Evolutionary conservation across 805 yeast genomes (phyloP).

Genomic region (Metschnikowia lochheadii): DNA sequence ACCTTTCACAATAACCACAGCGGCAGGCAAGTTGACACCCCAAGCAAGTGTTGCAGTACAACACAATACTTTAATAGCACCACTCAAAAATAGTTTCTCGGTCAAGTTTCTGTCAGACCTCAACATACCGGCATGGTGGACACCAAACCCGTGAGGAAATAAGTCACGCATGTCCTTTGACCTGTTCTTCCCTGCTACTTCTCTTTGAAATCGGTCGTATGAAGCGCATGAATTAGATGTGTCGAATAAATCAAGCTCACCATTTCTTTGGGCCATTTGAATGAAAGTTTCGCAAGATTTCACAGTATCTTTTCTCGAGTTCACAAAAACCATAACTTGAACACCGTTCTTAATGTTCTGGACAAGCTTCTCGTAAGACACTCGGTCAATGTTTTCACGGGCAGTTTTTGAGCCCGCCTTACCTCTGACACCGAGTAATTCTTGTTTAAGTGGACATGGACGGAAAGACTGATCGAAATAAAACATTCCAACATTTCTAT

Average conservation of each 20-base stretch:
- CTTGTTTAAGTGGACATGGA: slow-evolving; percentile 90
- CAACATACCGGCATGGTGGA: slow-evolving; percentile 97
- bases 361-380: slow-evolving; percentile 70
- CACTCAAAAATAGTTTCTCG: slow-evolving; percentile 80
- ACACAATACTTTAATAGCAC: slow-evolving; percentile 83
- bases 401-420: slow-evolving; percentile 74
- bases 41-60: slow-evolving; percentile 98
- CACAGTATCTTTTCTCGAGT: slow-evolving; percentile 88
- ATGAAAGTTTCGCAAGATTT: slow-evolving; percentile 75
- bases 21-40: slow-evolving; percentile 99
- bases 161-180: slow-evolving; percentile 79
- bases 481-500: slow-evolving; percentile 86
- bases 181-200: slow-evolving; percentile 61
- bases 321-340: slow-evolving; percentile 96
- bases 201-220: slow-evolving; percentile 51
- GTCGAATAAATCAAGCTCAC: slow-evolving; percentile 57
- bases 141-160: slow-evolving; percentile 78
- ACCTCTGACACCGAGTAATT: slow-evolving; percentile 80
- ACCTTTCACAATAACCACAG: slow-evolving; percentile 93
- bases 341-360: slow-evolving; percentile 65
- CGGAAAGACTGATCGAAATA: slow-evolving; percentile 90
- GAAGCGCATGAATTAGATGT: slow-evolving; percentile 40
- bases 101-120: slow-evolving; percentile 85
- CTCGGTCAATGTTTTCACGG: slow-evolving; percentile 67
- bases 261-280: slow-evolving; percentile 57